Conservation (phyloP, 176 grass and related monocot genomes). For the Juncus effusus region DNA sequence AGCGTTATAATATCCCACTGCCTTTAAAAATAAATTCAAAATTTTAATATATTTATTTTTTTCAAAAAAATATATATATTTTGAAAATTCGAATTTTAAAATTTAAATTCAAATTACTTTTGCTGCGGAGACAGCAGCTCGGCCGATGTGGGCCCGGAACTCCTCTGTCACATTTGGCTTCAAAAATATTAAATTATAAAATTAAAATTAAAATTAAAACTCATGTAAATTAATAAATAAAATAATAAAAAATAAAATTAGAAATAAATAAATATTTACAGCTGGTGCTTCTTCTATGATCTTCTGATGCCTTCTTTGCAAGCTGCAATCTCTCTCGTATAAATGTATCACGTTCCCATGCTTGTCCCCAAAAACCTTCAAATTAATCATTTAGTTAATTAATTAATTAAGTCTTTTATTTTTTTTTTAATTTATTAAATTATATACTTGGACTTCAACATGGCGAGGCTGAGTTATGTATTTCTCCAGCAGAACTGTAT, state of each 20-base stretch:
- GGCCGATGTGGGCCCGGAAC: slow-evolving; percentile 67
- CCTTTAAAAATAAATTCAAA: slow-evolving; percentile 67
- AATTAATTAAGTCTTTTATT: too few species aligned
- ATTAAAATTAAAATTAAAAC: too few species aligned
- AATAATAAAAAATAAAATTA: background rate
- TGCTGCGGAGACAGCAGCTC: slow-evolving; percentile 85
- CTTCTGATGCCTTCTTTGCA: slow-evolving; percentile 96
- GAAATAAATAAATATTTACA: slow-evolving; percentile 44
- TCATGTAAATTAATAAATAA: slow-evolving; percentile 3
- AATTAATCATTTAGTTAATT: background rate
- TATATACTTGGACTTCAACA: slow-evolving; percentile 87
- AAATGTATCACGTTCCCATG: slow-evolving; percentile 88
- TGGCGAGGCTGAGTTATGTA: slow-evolving; percentile 95
- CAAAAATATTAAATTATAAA: slow-evolving; percentile 27
- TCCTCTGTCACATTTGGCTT: slow-evolving; percentile 74
- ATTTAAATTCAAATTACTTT: slow-evolving; percentile 51
- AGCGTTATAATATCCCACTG: slow-evolving; percentile 97
- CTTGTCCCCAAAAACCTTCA: slow-evolving; percentile 86
- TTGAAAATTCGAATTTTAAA: too few species aligned
- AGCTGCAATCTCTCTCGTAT: slow-evolving; percentile 95
- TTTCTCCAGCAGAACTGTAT: slow-evolving; percentile 79
- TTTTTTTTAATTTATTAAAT: too few species aligned
- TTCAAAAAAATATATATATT: too few species aligned
- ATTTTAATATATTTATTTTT: background rate
- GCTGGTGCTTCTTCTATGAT: slow-evolving; percentile 98